phyloP scores from a whole-genome alignment of 352 stramenopile species.

The Phytophthora fragariae region DNA sequence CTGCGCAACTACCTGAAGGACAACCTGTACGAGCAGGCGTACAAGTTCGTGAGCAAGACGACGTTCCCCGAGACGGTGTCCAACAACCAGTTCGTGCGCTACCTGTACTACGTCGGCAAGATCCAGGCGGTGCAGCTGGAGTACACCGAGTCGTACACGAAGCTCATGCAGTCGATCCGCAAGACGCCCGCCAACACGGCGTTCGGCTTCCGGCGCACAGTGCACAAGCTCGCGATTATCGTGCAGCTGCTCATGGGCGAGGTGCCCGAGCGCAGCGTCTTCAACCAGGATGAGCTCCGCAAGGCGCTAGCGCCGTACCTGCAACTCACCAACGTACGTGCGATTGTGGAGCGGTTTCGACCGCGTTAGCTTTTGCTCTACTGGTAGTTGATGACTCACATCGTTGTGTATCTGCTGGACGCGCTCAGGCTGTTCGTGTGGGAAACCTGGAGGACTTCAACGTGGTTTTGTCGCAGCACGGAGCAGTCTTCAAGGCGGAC shows the following conservation, averaged over 20 bases:
- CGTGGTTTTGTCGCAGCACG: slow-evolving; percentile 88
- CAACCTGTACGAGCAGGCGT: slow-evolving; percentile 93
- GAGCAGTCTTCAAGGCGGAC: slow-evolving; percentile 91
- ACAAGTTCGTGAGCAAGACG: slow-evolving; percentile 93
- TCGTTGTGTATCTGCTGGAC: slow-evolving; percentile 13
- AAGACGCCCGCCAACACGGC: slow-evolving; percentile 97
- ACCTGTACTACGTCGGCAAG: slow-evolving; percentile 97
- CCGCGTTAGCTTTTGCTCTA: too few relatives aligned
- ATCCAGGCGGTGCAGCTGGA: slow-evolving; percentile 97
- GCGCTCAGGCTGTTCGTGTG: slow-evolving; percentile 92
- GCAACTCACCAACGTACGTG: slow-evolving; percentile 92
- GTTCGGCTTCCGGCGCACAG: slow-evolving; percentile 95
- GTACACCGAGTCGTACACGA: slow-evolving; percentile 97
- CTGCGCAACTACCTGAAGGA: slow-evolving; percentile 91
- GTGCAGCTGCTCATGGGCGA: slow-evolving; percentile 99
- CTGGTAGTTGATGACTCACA: slow-evolving; percentile 3
- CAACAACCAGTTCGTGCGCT: slow-evolving; percentile 99
- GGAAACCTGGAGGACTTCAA: slow-evolving; percentile 97
- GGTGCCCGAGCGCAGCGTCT: slow-evolving; percentile 96
- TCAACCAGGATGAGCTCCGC: slow-evolving; percentile 92
- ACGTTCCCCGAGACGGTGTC: slow-evolving; percentile 91
- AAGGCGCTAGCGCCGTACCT: slow-evolving; percentile 94
- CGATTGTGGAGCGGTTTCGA: slow-evolving; percentile 23
- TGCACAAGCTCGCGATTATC: slow-evolving; percentile 97
- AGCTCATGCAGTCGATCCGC: slow-evolving; percentile 96